These are phyloP conservation scores for Xylariales sp. DNA, from an alignment of 2,329 filamentous ascomycete species.

Conservation along the genomic window DNA sequence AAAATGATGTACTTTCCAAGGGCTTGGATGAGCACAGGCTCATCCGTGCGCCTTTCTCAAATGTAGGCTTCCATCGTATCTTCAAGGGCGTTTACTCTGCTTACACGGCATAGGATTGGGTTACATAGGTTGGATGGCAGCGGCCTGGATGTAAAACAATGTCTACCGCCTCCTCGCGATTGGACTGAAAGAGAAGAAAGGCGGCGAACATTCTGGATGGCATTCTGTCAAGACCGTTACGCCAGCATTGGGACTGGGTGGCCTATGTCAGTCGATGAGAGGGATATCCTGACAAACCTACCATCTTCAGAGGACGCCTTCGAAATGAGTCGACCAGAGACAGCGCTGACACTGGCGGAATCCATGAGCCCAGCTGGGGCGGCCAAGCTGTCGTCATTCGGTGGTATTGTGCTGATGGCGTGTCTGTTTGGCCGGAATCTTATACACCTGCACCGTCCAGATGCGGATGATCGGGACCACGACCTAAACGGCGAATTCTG, in stretches of 20 bases:
- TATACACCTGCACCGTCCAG: constrained; percentile 83
- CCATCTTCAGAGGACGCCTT: constrained; percentile 83
- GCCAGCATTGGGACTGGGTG: constrained; percentile 94
- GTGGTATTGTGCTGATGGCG: constrained; percentile 78
- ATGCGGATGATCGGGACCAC: constrained; percentile 73
- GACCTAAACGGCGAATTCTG: constrained; percentile 93
- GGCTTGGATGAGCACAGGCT: constrained; percentile 88
- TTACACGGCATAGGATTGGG: constrained; percentile 94
- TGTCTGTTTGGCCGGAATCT: constrained; percentile 88
- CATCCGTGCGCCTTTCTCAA: constrained; percentile 72
- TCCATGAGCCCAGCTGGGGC: constrained; percentile 68
- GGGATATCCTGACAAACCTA: constrained; percentile 81
- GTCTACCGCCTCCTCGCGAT: constrained; percentile 77
- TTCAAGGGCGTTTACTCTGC: too few relatives aligned
- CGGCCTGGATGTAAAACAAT: constrained; percentile 89
- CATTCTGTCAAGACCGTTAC: constrained; percentile 86
- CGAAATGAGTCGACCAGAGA: constrained; percentile 70
- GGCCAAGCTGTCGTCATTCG: constrained; percentile 70
- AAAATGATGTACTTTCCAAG: constrained; percentile 96
- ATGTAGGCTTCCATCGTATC: constrained; percentile 60
- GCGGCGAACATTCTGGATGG: constrained; percentile 90
- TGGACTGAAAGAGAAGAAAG: constrained; percentile 94
- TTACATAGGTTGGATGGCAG: constrained; percentile 79
- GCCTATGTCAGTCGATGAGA: constrained; percentile 92
- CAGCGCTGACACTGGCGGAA: constrained; percentile 65